These are phyloP conservation scores for Phytophthora boehmeriae DNA, from an alignment of 352 stramenopile species.

Conservation along the genomic window DNA sequence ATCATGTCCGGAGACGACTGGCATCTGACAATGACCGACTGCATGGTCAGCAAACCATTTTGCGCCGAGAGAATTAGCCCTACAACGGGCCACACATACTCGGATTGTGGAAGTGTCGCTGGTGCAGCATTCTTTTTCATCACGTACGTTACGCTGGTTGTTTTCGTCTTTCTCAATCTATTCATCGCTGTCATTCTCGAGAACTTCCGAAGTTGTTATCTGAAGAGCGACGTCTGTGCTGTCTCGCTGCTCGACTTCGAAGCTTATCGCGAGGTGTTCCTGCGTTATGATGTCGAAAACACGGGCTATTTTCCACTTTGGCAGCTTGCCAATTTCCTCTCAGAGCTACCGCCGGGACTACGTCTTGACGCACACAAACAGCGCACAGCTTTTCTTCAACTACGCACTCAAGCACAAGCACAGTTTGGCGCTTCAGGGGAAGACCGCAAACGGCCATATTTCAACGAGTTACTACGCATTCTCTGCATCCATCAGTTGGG, in stretches of 20 bases:
- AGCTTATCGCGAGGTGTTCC: slow-evolving; percentile 71
- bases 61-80: slow-evolving; percentile 53
- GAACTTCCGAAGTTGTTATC: slow-evolving; percentile 83
- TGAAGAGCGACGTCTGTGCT: slow-evolving; percentile 75
- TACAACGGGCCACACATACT: slow-evolving; percentile 44
- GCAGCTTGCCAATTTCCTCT: slow-evolving; percentile 65
- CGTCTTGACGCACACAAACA: slow-evolving; percentile 47
- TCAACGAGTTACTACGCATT: slow-evolving; percentile 78
- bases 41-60: slow-evolving; percentile 61
- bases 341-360: slow-evolving; percentile 58
- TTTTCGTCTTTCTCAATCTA: slow-evolving; percentile 85
- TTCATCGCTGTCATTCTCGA: slow-evolving; percentile 86
- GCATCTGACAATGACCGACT: slow-evolving; percentile 85
- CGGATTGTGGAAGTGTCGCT: slow-evolving; percentile 60
- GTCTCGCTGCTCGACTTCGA: slow-evolving; percentile 84
- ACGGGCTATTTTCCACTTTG: slow-evolving; percentile 67
- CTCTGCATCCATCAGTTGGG: slow-evolving; percentile 84
- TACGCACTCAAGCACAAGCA: slow-evolving; percentile 71
- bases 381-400: slow-evolving; percentile 66
- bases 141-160: slow-evolving; percentile 75
- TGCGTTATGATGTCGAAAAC: slow-evolving; percentile 61
- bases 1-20: slow-evolving; percentile 86
- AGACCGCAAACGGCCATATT: slow-evolving; percentile 60
- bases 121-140: slow-evolving; percentile 66
- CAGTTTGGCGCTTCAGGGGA: slow-evolving; percentile 38